Conservation (phyloP, 495 filamentous ascomycete species). For the Penicillium desertorum region DNA sequence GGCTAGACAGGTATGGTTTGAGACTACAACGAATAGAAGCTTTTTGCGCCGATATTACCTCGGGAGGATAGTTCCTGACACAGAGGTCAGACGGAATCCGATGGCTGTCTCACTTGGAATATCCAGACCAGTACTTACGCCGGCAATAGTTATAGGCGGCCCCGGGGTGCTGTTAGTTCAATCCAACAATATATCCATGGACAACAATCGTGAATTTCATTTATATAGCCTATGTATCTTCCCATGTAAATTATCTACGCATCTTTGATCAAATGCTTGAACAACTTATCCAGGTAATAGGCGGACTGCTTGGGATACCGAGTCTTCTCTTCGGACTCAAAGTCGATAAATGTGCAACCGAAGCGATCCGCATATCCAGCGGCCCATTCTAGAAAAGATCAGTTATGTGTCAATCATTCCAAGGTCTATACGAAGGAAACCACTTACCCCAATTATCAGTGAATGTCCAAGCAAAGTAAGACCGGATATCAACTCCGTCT, state of each 20-base stretch:
- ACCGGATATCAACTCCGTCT: conserved; percentile 45
- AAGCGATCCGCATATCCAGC: conserved; percentile 51
- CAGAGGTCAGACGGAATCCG: neutral
- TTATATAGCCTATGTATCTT: neutral
- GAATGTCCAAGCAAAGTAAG: conserved; percentile 52
- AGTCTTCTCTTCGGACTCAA: conserved; percentile 44
- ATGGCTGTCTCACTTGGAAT: neutral
- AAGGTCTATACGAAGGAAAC: neutral
- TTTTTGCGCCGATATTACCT: neutral
- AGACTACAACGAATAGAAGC: conserved; percentile 7
- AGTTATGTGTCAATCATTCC: conserved; percentile 4
- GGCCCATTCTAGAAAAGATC: conserved; percentile 41
- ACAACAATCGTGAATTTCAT: neutral
- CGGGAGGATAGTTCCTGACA: neutral
- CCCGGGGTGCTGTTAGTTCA: too few relatives aligned
- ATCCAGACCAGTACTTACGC: too few relatives aligned
- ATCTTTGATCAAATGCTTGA: conserved; percentile 39
- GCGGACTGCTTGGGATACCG: conserved; percentile 48
- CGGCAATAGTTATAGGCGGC: too few relatives aligned
- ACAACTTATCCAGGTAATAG: conserved; percentile 42
- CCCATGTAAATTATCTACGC: conserved; percentile 3
- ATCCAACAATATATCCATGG: too few relatives aligned
- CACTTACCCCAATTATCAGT: conserved; percentile 45
- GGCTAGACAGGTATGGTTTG: neutral
- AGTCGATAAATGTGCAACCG: conserved; percentile 46